Evolutionary conservation across 441 rosid species (phyloP), one percentile per base, ranked within the genome.

Genomic region (Erodium moschatum): DNA sequence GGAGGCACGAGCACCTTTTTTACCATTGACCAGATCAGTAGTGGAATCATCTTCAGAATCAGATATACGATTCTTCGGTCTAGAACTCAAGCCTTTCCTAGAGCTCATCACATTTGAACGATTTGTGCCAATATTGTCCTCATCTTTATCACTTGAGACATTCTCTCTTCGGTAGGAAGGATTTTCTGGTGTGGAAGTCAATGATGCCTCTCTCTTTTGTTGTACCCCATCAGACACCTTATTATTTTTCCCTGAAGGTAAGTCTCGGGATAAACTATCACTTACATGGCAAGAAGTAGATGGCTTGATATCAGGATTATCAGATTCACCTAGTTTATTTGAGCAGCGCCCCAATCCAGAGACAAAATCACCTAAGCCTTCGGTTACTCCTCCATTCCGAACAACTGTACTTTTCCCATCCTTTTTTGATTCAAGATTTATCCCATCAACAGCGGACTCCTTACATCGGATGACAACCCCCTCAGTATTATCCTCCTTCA

Each of bases 241-340:
- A 48, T 42, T 66, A 65, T 77, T 82, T 75, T 75, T 79, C 79
- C 84, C 79, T 54, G 81, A 74, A 79, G 85, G 72, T 63, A 72
- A 73, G 72, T 68, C 73, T 15, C 74, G 75, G 67, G 80, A 75
- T 44, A 75, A 68, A 71, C 76, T 76, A 69, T 76, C 75, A 67
- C 80, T 81, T 61, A 50, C 79, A 67, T 76, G 79, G 72, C 74
- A 27, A 62, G 65, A 73, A 11, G 74, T 81, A 70, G 82, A 77
- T 67, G 81, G 82, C 80, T 88, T 83, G 50, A 46, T 24, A 76
- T 83, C 97, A 74, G 80, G 88, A 75, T 67, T 74, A 62, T 78
- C 81, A 73, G 72, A 74, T 75, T 77, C 86, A 73, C 66, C 79
- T 67, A 69, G 75, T 62, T 64, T 74, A 50, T 66, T 69, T 38